These are phyloP conservation scores for Jaapia argillacea DNA, from an alignment of 768 basidiomycete species.

Conservation along the genomic window DNA sequence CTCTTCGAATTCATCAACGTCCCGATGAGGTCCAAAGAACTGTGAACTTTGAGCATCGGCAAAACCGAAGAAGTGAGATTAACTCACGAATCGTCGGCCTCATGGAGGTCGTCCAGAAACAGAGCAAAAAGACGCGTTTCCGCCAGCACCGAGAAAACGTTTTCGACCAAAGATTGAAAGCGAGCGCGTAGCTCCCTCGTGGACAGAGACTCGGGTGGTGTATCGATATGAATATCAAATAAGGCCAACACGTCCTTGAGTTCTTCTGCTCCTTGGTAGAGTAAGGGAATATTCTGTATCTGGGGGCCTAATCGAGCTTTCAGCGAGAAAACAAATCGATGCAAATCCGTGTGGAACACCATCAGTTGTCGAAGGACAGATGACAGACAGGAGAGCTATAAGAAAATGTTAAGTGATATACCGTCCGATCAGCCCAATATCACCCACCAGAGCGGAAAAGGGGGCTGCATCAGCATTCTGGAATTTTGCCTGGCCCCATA, in stretches of 20 bases:
- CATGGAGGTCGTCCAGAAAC: constrained; percentile 67
- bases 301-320: constrained; percentile 59
- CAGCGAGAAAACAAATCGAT: constrained; percentile 51
- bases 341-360: constrained; percentile 62
- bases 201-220: constrained; percentile 43
- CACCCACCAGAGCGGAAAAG: constrained; percentile 50
- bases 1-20: constrained; percentile 56
- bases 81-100: constrained; percentile 58
- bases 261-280: constrained; percentile 65
- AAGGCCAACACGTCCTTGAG: constrained; percentile 49
- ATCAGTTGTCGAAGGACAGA: constrained; percentile 66
- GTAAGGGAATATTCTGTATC: constrained; percentile 54
- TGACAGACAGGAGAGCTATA: constrained; percentile 62
- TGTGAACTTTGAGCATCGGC: constrained; percentile 14
- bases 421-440: not conserved
- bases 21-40: constrained; percentile 56
- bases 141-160: constrained; percentile 57
- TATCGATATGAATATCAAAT: constrained; percentile 41
- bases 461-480: constrained; percentile 56
- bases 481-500: constrained; percentile 75
- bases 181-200: constrained; percentile 55
- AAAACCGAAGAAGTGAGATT: constrained; percentile 3
- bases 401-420: constrained; percentile 2
- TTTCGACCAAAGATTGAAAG: constrained; percentile 63
- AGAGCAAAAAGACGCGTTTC: constrained; percentile 63